phyloP scores from a whole-genome alignment of 169 alveolate genomes.

The Plasmodium knowlesi region DNA sequence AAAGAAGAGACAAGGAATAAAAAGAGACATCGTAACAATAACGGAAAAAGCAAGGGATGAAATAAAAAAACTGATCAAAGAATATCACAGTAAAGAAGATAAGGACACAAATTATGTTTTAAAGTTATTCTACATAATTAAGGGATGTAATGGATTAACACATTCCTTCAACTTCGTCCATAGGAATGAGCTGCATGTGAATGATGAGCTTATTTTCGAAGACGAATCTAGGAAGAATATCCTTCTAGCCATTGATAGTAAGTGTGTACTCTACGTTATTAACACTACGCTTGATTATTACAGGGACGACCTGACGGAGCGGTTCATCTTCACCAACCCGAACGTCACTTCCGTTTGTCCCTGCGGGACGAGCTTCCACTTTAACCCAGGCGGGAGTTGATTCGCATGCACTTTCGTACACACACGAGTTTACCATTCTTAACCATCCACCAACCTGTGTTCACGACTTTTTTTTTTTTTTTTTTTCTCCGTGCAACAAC shows the following conservation, averaged over 20 bases:
- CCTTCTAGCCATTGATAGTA: constrained; percentile 57
- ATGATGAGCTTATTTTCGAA: constrained; percentile 59
- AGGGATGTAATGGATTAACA: constrained; percentile 72
- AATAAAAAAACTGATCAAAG: constrained; percentile 18
- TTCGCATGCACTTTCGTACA: background rate
- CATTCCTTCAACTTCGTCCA: constrained; percentile 49
- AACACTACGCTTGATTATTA: constrained; percentile 62
- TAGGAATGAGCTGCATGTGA: constrained; percentile 14
- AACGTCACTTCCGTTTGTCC: constrained; percentile 68
- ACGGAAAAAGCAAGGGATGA: constrained; percentile 51
- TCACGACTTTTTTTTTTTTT: background rate
- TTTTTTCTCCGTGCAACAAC: background rate
- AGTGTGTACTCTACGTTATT: constrained; percentile 49
- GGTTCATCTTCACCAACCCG: constrained; percentile 62
- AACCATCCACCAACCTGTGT: background rate
- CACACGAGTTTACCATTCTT: too few species aligned
- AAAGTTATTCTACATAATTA: constrained; percentile 39
- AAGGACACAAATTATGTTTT: constrained; percentile 10
- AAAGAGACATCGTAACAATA: constrained; percentile 54
- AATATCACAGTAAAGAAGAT: constrained; percentile 11
- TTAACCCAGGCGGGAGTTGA: background rate
- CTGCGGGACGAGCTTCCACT: constrained; percentile 69
- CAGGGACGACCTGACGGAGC: constrained; percentile 57
- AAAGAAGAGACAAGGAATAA: constrained; percentile 47
- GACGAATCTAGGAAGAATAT: constrained; percentile 1